Percentiles rank a stretch among this genome's conserved stretches.
Evolutionary conservation across 345 rosid species (phyloP).

Genomic region (Corymbia maculata): DNA sequence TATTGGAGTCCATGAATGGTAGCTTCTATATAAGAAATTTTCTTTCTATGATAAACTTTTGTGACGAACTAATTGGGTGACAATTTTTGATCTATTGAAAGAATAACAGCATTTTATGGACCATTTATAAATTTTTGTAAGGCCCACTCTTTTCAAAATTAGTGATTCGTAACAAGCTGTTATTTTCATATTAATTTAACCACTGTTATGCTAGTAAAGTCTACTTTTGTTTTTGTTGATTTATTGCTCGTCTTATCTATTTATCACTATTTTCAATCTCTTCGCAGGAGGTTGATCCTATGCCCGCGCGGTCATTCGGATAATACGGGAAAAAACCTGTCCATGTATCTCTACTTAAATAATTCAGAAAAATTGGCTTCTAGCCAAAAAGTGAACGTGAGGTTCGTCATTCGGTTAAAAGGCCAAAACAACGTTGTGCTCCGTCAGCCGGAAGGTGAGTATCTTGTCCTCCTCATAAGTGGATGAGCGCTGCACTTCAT

Average conservation of each 20-base stretch:
- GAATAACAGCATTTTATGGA: too few relatives aligned
- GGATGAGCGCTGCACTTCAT: neutral
- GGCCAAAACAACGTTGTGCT: neutral
- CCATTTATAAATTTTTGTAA: too few relatives aligned
- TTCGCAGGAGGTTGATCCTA: neutral
- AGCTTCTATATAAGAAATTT: neutral
- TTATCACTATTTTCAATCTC: neutral
- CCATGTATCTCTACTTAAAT: accelerated
- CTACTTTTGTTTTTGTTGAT: too few relatives aligned
- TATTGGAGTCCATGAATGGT: neutral
- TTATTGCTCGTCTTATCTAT: neutral
- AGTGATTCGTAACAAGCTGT: too few relatives aligned
- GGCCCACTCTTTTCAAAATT: too few relatives aligned
- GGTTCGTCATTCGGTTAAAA: neutral
- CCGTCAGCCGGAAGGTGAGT: neutral
- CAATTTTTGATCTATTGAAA: too few relatives aligned
- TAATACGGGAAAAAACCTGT: neutral
- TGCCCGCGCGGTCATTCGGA: neutral
- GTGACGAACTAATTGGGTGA: too few relatives aligned
- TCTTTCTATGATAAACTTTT: neutral
- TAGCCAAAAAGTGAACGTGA: neutral
- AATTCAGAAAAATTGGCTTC: too few relatives aligned
- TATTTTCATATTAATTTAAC: too few relatives aligned
- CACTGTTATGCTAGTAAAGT: too few relatives aligned
- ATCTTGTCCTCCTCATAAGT: neutral